Conservation (phyloP, 2,329 filamentous ascomycete genomes). For the Tympanopsis confertula region DNA sequence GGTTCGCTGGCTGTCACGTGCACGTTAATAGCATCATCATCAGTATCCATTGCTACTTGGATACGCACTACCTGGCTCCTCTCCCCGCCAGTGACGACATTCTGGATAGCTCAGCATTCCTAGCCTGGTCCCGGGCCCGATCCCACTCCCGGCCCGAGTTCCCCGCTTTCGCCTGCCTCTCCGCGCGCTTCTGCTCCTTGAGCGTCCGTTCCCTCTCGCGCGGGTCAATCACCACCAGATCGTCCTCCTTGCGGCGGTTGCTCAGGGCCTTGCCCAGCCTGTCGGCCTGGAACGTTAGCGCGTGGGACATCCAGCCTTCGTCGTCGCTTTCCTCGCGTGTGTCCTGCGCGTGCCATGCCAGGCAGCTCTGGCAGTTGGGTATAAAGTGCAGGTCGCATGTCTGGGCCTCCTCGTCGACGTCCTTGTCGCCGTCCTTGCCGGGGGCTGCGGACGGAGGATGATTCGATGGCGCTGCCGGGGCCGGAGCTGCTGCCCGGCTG, state of each 20-base stretch:
- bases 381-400: conserved; percentile 92
- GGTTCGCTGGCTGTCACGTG: no score
- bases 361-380: conserved; percentile 84
- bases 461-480: conserved; percentile 12
- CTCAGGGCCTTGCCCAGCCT: conserved; percentile 81
- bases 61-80: conserved; percentile 44
- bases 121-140: conserved; percentile 23
- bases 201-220: conserved; percentile 69
- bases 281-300: conserved; percentile 77
- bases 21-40: no score
- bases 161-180: conserved; percentile 39
- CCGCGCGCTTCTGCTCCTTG: conserved; percentile 49
- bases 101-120: conserved; percentile 43
- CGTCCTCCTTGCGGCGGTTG: conserved; percentile 83
- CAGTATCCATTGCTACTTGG: no score
- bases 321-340: conserved; percentile 46
- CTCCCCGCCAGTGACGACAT: conserved; percentile 40
- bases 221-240: conserved; percentile 86
- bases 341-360: conserved; percentile 63
- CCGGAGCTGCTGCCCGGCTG: conserved; percentile 35
- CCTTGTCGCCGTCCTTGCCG: conserved; percentile 13
- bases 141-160: conserved; percentile 46
- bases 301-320: conserved; percentile 75
- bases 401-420: conserved; percentile 7
- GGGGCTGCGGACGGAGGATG: conserved; percentile 10